A percentile compares a stretch with the other conserved stretches of the same genome.
These are phyloP conservation scores for Bromus sterilis DNA, from an alignment of 176 grass and related monocot genomes.

Conservation along the genomic window DNA sequence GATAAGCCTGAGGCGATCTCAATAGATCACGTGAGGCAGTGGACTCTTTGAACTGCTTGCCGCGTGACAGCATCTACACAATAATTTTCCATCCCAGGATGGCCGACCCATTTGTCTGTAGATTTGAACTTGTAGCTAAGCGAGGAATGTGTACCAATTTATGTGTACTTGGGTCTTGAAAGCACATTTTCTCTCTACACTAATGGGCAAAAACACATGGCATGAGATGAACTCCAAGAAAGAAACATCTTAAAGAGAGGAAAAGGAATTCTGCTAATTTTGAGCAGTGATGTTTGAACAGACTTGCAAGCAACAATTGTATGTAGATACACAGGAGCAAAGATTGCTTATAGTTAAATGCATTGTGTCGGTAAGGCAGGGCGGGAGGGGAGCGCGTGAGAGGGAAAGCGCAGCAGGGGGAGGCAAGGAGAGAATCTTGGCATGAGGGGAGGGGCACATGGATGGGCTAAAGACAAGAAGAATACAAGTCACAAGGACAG, in stretches of 20 bases:
- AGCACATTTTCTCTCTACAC: too few species aligned
- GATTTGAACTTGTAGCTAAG: not conserved
- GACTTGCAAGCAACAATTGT: constrained; percentile 16
- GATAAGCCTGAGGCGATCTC: constrained; percentile 21
- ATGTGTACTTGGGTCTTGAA: constrained; percentile 4
- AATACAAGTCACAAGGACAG: constrained; percentile 22
- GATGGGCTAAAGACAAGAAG: constrained; percentile 32
- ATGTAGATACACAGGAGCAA: not conserved
- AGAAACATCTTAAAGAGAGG: not conserved
- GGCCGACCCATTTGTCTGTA: constrained; percentile 6
- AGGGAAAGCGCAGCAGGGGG: not conserved
- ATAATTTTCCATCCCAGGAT: not conserved
- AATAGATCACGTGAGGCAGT: constrained; percentile 44
- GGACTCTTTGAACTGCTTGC: constrained; percentile 21
- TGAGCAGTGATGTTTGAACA: not conserved
- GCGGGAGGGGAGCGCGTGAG: not conserved
- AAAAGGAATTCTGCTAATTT: not conserved
- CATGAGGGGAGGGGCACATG: constrained; percentile 51
- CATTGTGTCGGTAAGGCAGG: constrained; percentile 29
- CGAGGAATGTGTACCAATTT: not conserved
- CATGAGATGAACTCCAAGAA: not conserved
- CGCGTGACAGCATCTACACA: constrained; percentile 19
- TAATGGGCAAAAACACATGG: not conserved
- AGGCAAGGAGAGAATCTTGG: constrained; percentile 38
- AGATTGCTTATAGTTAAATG: constrained; percentile 17